Base-by-base conservation (phyloP, 345 rosid genomes). In the Moringa oleifera region DNA sequence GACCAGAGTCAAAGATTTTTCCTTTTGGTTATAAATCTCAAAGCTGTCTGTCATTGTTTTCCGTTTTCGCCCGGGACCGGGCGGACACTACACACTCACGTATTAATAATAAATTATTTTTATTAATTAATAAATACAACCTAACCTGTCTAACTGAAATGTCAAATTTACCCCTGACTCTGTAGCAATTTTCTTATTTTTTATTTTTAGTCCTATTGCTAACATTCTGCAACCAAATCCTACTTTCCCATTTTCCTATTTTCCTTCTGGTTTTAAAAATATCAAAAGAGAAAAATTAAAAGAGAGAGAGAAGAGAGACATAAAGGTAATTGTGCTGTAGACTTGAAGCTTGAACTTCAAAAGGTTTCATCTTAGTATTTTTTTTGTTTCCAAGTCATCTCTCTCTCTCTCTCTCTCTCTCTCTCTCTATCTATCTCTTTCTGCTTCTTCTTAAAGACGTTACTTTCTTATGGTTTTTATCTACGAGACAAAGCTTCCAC, bases 401-500 rank as follows among this genome's bases (percentile, higher is more conserved):
- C 61, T 28, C 46, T n/a, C 6, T 31, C 24, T 36, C 55, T 20
- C n/a, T 22, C 47, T 41, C 9, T 41, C 12, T 15, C 60, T 33
- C 37, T 33, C 37, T n/a, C n/a, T n/a, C n/a, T n/a, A n/a, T n/a
- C n/a, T n/a, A n/a, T n/a, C n/a, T n/a, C n/a, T n/a, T n/a, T n/a
- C n/a, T n/a, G n/a, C n/a, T n/a, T n/a, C n/a, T n/a, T n/a, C n/a
- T n/a, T n/a, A n/a, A n/a, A n/a, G n/a, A n/a, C n/a, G n/a, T n/a
- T n/a, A n/a, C n/a, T n/a, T n/a, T n/a, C n/a, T n/a, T n/a, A n/a
- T n/a, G n/a, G n/a, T n/a, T n/a, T n/a, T n/a, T n/a, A n/a, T n/a
- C n/a, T n/a, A n/a, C n/a, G 60, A 62, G 66, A 72, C 11, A 28
- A 5, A 57, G 49, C 65, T 46, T 55, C 50, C 66, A 60, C 65